phyloP scores from a whole-genome alignment of 768 basidiomycete genomes.

The Naematelia encephala region DNA sequence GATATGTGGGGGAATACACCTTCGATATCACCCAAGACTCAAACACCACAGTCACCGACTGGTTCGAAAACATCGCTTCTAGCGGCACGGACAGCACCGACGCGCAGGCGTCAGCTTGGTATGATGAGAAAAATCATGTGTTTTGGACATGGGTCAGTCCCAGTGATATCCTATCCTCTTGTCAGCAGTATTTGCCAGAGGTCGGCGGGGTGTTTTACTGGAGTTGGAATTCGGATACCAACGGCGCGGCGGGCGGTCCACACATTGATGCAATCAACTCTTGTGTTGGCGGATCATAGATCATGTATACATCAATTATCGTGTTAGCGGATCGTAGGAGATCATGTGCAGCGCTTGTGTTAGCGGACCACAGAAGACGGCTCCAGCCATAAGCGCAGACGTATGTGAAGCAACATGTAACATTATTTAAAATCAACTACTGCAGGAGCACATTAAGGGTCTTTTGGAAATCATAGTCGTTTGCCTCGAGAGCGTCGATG shows the following conservation, averaged over 20 bases:
- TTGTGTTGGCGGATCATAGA: too few species aligned
- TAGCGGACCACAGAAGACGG: too few species aligned
- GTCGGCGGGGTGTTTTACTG: conserved; percentile 36
- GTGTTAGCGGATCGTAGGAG: too few species aligned
- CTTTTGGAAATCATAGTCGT: conserved; percentile 75
- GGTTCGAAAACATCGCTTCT: neutral
- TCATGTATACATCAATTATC: too few species aligned
- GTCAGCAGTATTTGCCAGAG: conserved; percentile 16
- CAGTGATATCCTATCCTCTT: conserved; percentile 20
- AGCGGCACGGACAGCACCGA: neutral
- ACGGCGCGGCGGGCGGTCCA: neutral
- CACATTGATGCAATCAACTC: neutral
- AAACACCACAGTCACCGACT: neutral
- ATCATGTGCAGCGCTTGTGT: too few species aligned
- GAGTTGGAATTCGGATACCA: conserved; percentile 16
- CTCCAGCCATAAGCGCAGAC: too few species aligned
- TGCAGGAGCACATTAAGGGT: conserved; percentile 70
- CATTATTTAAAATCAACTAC: conserved; percentile 3
- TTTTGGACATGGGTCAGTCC: conserved; percentile 38
- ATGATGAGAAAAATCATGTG: conserved; percentile 11
- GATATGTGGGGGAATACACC: conserved; percentile 13
- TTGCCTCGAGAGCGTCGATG: conserved; percentile 75
- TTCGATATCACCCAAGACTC: conserved; percentile 7
- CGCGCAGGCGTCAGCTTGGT: conserved; percentile 9
- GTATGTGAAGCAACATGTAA: too few species aligned